Evolutionary conservation across 805 yeast genomes (phyloP), one percentile per base, ranked within the genome.

Genomic region (Saccharomycopsis capsularis): DNA sequence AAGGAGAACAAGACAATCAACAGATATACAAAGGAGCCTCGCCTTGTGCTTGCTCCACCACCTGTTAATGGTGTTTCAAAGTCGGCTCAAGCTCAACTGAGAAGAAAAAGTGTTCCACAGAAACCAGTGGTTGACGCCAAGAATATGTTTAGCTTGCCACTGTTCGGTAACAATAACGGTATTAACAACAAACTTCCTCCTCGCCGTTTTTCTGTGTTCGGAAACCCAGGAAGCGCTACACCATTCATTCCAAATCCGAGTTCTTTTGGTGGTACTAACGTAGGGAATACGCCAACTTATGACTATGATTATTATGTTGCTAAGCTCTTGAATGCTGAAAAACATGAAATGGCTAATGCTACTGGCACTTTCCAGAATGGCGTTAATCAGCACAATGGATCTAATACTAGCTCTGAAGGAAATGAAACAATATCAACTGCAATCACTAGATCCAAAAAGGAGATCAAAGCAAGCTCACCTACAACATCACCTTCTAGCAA

Each of bases 1-100:
- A 61, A 63, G 38, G 44, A 62, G 60, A 65, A 60, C 34, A 48
- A 40, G 18, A 48, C 51, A 7, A 19, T 43, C 32, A 44, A 37
- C 21, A 48, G 39, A 25, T 30, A 30, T 23, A 42, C 51, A 6
- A 38, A 27, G 13, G 41, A 48, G 35, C 51, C 51, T n/a, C 16
- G 44, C 3, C 43, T 43, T 39, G 37, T 48, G 15, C 30, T 43
- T 23, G 47, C 48, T n/a, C 48, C 46, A 34, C 38, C 47, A n/a
- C 51, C 51, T 23, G 47, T 43, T 25, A 34, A 34, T 29, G 32
- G 32, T 29, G 32, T 29, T 13, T 29, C 32, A 7, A 29, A 29
- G 13, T 29, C 32, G 7, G 32, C 32, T 29, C 32, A 29, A 29
- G 32, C 32, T 29, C 32, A 29, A 29, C 13, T 29, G 32, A 29